These are phyloP conservation scores for Fusarium albosuccineum DNA, from an alignment of 2,329 filamentous ascomycete species.

Conservation along the genomic window DNA sequence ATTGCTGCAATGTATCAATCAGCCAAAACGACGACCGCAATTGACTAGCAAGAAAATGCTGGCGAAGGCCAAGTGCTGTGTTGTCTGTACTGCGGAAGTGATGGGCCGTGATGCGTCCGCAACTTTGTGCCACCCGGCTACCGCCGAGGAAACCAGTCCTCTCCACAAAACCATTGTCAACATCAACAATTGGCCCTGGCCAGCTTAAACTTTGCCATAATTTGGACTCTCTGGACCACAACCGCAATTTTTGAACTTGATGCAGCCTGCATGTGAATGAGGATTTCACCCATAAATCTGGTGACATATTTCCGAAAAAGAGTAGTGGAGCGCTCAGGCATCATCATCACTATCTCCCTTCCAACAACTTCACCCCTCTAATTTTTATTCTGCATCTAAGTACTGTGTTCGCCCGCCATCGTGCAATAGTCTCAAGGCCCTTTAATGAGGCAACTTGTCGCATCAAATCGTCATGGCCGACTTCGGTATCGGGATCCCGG, in stretches of 20 bases:
- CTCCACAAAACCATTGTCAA: slow-evolving; percentile 34
- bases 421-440: slow-evolving; percentile 1
- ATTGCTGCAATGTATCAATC: slow-evolving; percentile 51
- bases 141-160: slow-evolving; percentile 39
- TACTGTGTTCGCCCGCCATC: neutral
- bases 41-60: slow-evolving; percentile 16
- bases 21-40: slow-evolving; percentile 33
- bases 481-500: slow-evolving; percentile 51
- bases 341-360: slow-evolving; percentile 28
- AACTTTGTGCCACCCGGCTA: slow-evolving; percentile 43
- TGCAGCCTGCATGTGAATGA: neutral
- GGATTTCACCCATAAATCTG: neutral
- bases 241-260: neutral
- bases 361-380: slow-evolving; percentile 24
- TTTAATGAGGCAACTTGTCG: slow-evolving; percentile 34
- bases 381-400: slow-evolving; percentile 4
- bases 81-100: slow-evolving; percentile 1
- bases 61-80: slow-evolving; percentile 18
- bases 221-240: neutral
- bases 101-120: slow-evolving; percentile 9
- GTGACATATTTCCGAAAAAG: slow-evolving; percentile 14
- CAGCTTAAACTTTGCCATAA: slow-evolving; percentile 1
- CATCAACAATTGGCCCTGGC: slow-evolving; percentile 13
- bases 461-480: slow-evolving; percentile 49
- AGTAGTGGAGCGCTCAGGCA: slow-evolving; percentile 24